These are phyloP conservation scores for Grammothele lineata DNA, from an alignment of 768 basidiomycete genomes.

Conservation along the genomic window DNA sequence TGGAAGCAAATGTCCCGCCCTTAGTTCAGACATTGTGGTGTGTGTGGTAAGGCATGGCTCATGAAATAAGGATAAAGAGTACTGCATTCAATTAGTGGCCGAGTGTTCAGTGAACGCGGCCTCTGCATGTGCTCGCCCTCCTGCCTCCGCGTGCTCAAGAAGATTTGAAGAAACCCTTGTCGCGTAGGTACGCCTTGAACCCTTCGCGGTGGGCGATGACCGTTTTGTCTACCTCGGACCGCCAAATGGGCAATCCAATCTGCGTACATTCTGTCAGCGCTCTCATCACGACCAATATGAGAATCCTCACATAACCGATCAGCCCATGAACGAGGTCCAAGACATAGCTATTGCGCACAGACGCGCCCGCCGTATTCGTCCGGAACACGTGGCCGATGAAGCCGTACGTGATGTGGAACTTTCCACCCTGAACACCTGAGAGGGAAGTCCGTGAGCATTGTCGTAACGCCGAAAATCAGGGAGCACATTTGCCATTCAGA, in stretches of 20 bases:
- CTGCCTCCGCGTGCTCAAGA: no score
- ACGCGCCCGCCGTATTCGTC: slow-evolving; percentile 58
- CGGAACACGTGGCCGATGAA: slow-evolving; percentile 65
- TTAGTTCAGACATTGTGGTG: no score
- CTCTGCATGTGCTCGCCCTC: no score
- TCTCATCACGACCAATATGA: not conserved
- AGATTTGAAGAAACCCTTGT: not conserved
- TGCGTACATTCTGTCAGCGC: slow-evolving; percentile 11
- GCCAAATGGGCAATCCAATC: slow-evolving; percentile 39
- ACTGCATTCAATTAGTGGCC: no score
- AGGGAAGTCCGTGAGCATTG: slow-evolving; percentile 6
- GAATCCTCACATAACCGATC: slow-evolving; percentile 29
- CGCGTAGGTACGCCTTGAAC: slow-evolving; percentile 32
- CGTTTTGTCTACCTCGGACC: slow-evolving; percentile 32
- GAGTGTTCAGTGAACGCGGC: no score
- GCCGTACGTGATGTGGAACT: slow-evolving; percentile 75
- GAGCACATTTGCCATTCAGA: slow-evolving; percentile 53
- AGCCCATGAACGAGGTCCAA: slow-evolving; percentile 45
- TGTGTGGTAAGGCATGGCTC: no score
- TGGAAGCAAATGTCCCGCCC: no score
- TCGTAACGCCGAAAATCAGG: no score
- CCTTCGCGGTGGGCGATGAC: slow-evolving; percentile 31
- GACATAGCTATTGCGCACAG: slow-evolving; percentile 57
- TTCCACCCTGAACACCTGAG: slow-evolving; percentile 61
- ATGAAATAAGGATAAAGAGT: no score